These are phyloP conservation scores for Colletotrichum falcatum DNA, from an alignment of 2,329 filamentous ascomycete genomes.

Conservation along the genomic window DNA sequence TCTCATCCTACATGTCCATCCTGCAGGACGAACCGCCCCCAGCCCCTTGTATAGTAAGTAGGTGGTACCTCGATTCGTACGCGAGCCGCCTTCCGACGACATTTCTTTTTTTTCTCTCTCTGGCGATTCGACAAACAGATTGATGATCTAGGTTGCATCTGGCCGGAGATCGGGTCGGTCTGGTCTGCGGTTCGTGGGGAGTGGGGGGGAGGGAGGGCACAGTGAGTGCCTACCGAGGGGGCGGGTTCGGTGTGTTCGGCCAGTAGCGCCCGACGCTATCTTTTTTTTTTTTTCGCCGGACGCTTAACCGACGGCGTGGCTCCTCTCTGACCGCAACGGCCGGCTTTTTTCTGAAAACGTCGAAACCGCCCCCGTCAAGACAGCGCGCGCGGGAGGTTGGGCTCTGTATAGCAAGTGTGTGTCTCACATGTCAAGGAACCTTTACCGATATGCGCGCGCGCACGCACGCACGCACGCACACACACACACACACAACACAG, in stretches of 20 bases:
- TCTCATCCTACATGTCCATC: slow-evolving; percentile 36
- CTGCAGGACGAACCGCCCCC: slow-evolving; percentile 1
- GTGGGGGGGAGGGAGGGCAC: background rate
- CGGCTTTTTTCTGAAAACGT: background rate
- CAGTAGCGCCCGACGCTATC: slow-evolving; percentile 10
- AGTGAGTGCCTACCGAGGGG: background rate
- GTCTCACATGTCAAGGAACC: slow-evolving; percentile 29
- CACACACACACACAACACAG: too few relatives aligned
- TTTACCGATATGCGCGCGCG: background rate
- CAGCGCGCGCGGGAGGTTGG: slow-evolving; percentile 11
- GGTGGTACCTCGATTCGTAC: background rate
- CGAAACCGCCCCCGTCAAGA: background rate
- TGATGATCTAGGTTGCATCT: background rate
- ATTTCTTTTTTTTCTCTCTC: background rate
- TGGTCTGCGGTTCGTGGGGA: slow-evolving; percentile 4
- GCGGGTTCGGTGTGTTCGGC: slow-evolving; percentile 9
- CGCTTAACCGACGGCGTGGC: background rate
- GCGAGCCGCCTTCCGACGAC: background rate
- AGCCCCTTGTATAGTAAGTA: slow-evolving; percentile 8
- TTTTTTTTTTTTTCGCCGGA: background rate
- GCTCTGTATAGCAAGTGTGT: background rate
- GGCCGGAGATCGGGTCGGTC: slow-evolving; percentile 13
- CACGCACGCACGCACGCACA: too few relatives aligned
- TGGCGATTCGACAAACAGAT: slow-evolving; percentile 20
- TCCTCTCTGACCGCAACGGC: background rate